Conservation (phyloP, 495 filamentous ascomycete genomes). For the Aspergillus haitiensis region DNA sequence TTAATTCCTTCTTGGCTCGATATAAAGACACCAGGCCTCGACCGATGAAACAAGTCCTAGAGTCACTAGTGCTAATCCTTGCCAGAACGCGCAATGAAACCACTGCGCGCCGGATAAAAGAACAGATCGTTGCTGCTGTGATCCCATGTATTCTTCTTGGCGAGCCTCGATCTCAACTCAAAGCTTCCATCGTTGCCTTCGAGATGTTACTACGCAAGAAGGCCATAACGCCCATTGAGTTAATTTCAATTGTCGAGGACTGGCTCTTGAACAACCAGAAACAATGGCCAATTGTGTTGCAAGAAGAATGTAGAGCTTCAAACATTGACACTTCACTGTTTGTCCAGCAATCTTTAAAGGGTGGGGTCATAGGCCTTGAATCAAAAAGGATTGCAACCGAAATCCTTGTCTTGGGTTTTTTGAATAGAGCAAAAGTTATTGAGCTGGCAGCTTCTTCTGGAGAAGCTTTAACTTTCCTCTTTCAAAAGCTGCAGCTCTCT, state of each 20-base stretch:
- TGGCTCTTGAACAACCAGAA: constrained; percentile 39
- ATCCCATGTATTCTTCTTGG: constrained; percentile 42
- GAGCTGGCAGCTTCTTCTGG: constrained; percentile 66
- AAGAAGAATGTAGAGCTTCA: constrained; percentile 34
- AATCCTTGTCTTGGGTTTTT: constrained; percentile 39
- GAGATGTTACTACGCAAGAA: constrained; percentile 45
- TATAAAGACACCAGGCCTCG: constrained; percentile 73
- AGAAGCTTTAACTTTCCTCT: constrained; percentile 60
- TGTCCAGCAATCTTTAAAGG: constrained; percentile 12
- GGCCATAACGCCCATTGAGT: constrained; percentile 32
- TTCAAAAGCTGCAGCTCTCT: constrained; percentile 46
- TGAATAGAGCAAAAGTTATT: constrained; percentile 43
- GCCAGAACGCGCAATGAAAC: constrained; percentile 46
- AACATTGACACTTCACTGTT: constrained; percentile 26
- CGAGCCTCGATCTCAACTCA: constrained; percentile 42
- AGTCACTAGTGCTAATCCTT: constrained; percentile 55
- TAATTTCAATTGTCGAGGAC: constrained; percentile 31
- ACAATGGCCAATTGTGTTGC: constrained; percentile 33
- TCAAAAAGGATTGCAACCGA: constrained; percentile 27
- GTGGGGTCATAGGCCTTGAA: constrained; percentile 12
- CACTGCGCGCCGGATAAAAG: constrained; percentile 24
- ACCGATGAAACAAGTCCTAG: constrained; percentile 70
- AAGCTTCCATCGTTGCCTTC: constrained; percentile 42
- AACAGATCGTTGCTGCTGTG: constrained; percentile 27
- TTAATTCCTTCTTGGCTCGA: constrained; percentile 70